Percentiles rank a stretch among this genome's conserved stretches.
Evolutionary conservation across 2,329 filamentous ascomycete genomes (phyloP).

Genomic region (Ramichloridium luteum): DNA sequence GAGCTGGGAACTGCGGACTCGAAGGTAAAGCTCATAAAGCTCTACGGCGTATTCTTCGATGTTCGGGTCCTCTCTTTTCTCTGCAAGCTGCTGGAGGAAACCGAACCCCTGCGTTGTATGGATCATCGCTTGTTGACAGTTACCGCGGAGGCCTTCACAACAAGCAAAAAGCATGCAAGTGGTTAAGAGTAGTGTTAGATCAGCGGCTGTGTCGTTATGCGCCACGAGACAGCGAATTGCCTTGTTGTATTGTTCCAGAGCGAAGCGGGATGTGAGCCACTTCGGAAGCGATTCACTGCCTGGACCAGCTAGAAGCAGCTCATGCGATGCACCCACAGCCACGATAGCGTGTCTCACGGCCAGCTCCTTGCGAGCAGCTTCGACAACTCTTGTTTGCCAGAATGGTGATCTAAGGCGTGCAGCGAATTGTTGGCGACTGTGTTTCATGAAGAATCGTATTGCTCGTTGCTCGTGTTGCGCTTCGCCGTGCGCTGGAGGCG

Average conservation of each 20-base stretch:
- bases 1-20: constrained; percentile 14
- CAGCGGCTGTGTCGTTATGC: constrained; percentile 5
- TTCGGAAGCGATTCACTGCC: constrained; percentile 7
- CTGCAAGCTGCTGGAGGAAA: constrained; percentile 13
- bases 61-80: constrained; percentile 11
- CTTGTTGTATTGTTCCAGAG: constrained; percentile 18
- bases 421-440: constrained; percentile 16
- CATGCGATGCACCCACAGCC: constrained; percentile 16
- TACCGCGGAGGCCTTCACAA: constrained; percentile 17
- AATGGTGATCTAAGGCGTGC: constrained; percentile 19
- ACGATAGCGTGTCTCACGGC: constrained; percentile 15
- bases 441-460: constrained; percentile 14
- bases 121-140: constrained; percentile 17
- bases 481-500: no score
- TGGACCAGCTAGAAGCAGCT: constrained; percentile 13
- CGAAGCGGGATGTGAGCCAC: constrained; percentile 10
- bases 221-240: constrained; percentile 13
- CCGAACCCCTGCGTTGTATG: constrained; percentile 16
- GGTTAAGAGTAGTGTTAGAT: constrained; percentile 16
- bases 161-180: constrained; percentile 17
- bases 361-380: constrained; percentile 12
- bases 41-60: constrained; percentile 13
- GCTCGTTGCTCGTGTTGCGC: constrained; percentile 15
- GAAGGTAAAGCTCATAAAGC: constrained; percentile 12
- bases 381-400: constrained; percentile 17